A percentile compares a stretch with the other conserved stretches of the same genome.
These are phyloP conservation scores for Aspergillus baeticus DNA, from an alignment of 495 filamentous ascomycete genomes.

Conservation along the genomic window DNA sequence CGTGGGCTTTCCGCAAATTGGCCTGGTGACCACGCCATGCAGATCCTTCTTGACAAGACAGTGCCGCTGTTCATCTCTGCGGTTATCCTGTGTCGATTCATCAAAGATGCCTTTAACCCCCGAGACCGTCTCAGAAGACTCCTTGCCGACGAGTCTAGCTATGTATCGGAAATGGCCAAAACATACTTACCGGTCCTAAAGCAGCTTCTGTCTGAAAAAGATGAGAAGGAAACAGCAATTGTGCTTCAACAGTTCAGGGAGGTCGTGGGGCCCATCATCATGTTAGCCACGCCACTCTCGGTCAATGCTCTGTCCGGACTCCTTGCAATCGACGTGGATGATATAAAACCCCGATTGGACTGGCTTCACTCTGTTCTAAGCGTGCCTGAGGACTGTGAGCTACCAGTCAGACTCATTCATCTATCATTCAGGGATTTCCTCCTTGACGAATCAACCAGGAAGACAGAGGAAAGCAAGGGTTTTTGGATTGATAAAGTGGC, in stretches of 20 bases:
- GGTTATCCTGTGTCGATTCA: slow-evolving; percentile 26
- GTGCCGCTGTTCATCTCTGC: slow-evolving; percentile 33
- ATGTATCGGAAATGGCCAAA: slow-evolving; percentile 18
- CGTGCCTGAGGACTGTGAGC: slow-evolving; percentile 24
- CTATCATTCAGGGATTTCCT: slow-evolving; percentile 28
- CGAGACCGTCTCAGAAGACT: slow-evolving; percentile 13
- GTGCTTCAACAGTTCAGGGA: slow-evolving; percentile 25
- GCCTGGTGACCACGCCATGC: slow-evolving; percentile 28
- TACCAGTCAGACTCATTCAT: slow-evolving; percentile 15
- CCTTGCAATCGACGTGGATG: slow-evolving; percentile 5
- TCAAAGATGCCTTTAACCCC: slow-evolving; percentile 18
- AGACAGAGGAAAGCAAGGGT: neutral
- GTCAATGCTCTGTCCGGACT: slow-evolving; percentile 17
- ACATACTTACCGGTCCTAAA: slow-evolving; percentile 31
- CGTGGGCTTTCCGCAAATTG: slow-evolving; percentile 22
- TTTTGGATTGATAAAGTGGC: slow-evolving; percentile 22
- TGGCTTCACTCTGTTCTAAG: slow-evolving; percentile 27
- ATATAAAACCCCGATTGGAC: slow-evolving; percentile 18
- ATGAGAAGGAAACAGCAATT: slow-evolving; percentile 1
- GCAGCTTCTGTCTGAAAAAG: slow-evolving; percentile 20
- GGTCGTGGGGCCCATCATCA: slow-evolving; percentile 22
- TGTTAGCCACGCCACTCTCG: slow-evolving; percentile 22
- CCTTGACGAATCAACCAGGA: slow-evolving; percentile 1
- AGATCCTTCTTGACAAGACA: slow-evolving; percentile 14
- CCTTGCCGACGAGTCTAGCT: slow-evolving; percentile 1